These are phyloP conservation scores for Ananas comosus DNA, from an alignment of 176 grass and related monocot genomes.

Conservation along the genomic window DNA sequence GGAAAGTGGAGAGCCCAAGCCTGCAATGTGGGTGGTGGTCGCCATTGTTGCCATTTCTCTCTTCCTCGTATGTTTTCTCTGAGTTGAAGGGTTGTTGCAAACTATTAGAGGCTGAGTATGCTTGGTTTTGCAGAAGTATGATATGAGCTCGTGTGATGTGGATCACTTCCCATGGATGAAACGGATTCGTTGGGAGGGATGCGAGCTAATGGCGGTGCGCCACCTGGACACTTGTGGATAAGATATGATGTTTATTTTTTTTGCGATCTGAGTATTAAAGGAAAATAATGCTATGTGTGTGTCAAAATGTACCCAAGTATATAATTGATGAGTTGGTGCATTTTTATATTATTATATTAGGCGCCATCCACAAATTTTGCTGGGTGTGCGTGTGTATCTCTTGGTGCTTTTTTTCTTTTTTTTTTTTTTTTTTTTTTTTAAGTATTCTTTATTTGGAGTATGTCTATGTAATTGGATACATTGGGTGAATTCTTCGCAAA, in stretches of 20 bases:
- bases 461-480: no score
- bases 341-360: no score
- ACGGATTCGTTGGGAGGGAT: slow-evolving; percentile 25
- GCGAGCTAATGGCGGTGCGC: slow-evolving; percentile 40
- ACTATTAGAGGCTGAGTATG: slow-evolving; percentile 1
- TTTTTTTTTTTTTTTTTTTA: no score
- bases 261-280: not conserved
- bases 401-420: no score
- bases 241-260: slow-evolving; percentile 24
- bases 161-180: slow-evolving; percentile 60
- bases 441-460: not conserved
- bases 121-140: slow-evolving; percentile 4
- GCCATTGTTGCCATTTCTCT: slow-evolving; percentile 10
- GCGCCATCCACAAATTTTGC: no score
- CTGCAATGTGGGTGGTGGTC: not conserved
- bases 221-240: slow-evolving; percentile 73
- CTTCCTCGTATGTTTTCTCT: not conserved
- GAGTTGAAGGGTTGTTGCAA: not conserved
- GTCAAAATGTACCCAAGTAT: not conserved
- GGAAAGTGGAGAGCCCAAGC: slow-evolving; percentile 8
- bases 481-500: no score
- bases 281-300: not conserved
- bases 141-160: slow-evolving; percentile 40
- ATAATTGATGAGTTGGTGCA: no score
- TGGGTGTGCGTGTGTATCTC: no score